Evolutionary conservation across 139 green algal species (phyloP).

Genomic region (Chlamydomonas sp.): DNA sequence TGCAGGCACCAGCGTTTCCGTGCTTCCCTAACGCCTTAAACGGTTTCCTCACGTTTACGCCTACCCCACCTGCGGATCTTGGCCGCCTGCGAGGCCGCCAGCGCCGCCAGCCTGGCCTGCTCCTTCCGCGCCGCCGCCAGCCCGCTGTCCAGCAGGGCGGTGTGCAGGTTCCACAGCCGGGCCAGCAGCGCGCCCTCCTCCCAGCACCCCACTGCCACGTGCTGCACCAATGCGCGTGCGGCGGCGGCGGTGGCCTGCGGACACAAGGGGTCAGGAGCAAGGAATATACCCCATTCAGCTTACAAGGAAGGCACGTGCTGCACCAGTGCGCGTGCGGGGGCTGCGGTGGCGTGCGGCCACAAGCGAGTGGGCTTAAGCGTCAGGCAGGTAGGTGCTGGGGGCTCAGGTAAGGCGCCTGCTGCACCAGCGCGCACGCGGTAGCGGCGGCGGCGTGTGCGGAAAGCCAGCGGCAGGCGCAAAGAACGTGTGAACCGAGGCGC

Average conservation of each 20-base stretch:
- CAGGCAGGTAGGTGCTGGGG: too few species aligned
- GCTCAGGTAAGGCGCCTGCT: too few species aligned
- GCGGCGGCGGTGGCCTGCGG: slow-evolving; percentile 29
- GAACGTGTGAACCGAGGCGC: too few species aligned
- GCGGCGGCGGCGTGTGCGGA: too few species aligned
- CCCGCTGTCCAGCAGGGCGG: slow-evolving; percentile 40
- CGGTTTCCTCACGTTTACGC: not conserved
- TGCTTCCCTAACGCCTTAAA: not conserved
- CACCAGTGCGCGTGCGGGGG: not conserved
- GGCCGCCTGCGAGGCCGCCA: not conserved
- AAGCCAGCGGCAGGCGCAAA: too few species aligned
- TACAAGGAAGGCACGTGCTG: too few species aligned
- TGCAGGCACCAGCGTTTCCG: too few species aligned
- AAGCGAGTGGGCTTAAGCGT: not conserved
- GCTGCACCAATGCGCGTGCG: slow-evolving; percentile 14
- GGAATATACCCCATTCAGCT: not conserved
- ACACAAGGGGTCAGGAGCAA: not conserved
- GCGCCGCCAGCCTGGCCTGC: not conserved
- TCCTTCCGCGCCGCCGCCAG: not conserved
- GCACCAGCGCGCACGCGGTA: too few species aligned
- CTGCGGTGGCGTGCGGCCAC: not conserved
- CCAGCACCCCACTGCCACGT: slow-evolving; percentile 43
- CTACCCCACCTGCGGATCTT: slow-evolving; percentile 30
- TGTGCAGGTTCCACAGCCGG: slow-evolving; percentile 59
- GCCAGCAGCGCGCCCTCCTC: slow-evolving; percentile 55